Base-by-base conservation (phyloP, 306 rosid genomes). In the Cucurbita argyrosperma region DNA sequence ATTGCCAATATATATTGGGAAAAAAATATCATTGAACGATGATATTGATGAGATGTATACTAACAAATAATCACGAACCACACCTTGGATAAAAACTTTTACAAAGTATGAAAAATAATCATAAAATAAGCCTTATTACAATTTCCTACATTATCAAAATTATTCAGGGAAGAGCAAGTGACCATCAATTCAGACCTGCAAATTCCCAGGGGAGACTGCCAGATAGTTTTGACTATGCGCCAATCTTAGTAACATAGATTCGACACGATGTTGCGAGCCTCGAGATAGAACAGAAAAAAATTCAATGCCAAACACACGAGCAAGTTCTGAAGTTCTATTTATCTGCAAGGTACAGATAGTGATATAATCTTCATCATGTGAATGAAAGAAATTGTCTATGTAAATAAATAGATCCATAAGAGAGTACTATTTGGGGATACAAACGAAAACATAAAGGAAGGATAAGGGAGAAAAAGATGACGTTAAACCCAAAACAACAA, bases 261-360 rank as follows among this genome's bases (percentile, higher is more conserved):
- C 98, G 63, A 93, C 97, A 60, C 97, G 98, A 54, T 89, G 89
- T 83, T 93, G 98, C 30, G 98, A 93, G 69, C 97, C 98, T 67
- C 98, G 86, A 76, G 98, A 93, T 14, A 93, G 94, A 86, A 93
- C 97, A 74, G 98, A 89, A 68, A 93, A 93, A 83, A 93, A 93
- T 76, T 93, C 98, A 19, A 93, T 93, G 80, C 98, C 98, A 81
- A 93, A 93, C 19, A 93, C 93, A 79, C 97, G 98, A 58, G 98
- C 98, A 79, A 93, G 97, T 85, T 90, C 96, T 67, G 97, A 89
- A 62, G 97, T 93, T 80, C 98, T 85, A 86, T 87, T 93, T 71
- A 93, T 89, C 97, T 93, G 89, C 87, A 67, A 80, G 80, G 55
- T 59, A 75, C 66, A 83, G 37, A 71, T 53, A 75, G 47, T 40